Conservation (phyloP, 257 asterid genomes). For the Fraxinus excelsior region DNA sequence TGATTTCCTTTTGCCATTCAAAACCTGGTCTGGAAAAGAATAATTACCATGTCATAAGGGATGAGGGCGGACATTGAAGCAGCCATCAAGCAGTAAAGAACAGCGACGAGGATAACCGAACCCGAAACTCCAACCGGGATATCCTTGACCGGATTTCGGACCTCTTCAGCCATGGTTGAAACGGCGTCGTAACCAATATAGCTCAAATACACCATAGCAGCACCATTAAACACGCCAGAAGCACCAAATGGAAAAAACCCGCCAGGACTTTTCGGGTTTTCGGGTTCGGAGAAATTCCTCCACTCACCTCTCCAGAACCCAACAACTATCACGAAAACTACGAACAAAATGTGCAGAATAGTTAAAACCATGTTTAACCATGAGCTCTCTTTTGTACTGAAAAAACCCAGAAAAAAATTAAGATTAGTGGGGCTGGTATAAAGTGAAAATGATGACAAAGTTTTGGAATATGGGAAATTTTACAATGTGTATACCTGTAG, state of each 20-base stretch:
- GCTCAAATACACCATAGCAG: conserved; percentile 89
- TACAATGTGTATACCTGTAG: conserved; percentile 56
- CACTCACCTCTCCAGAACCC: conserved; percentile 76
- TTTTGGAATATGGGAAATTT: neutral
- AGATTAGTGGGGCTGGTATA: neutral
- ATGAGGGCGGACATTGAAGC: conserved; percentile 87
- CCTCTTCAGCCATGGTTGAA: conserved; percentile 97
- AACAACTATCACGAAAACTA: conserved; percentile 66
- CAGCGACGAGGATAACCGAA: conserved; percentile 80
- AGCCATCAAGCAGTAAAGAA: conserved; percentile 87
- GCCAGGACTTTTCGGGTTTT: conserved; percentile 43
- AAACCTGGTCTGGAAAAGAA: conserved; percentile 18
- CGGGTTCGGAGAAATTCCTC: conserved; percentile 66
- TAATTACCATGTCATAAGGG: conserved; percentile 91
- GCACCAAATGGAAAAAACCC: conserved; percentile 86
- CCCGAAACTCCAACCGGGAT: conserved; percentile 89
- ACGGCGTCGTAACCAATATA: conserved; percentile 98
- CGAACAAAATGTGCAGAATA: conserved; percentile 69
- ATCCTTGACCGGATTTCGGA: conserved; percentile 70
- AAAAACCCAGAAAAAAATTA: neutral
- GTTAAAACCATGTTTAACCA: conserved; percentile 75
- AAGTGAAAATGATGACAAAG: neutral
- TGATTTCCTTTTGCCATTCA: neutral
- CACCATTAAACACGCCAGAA: conserved; percentile 83
- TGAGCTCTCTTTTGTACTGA: conserved; percentile 88